These are phyloP conservation scores for Lentinula raphanica DNA, from an alignment of 768 basidiomycete species.

Conservation along the genomic window DNA sequence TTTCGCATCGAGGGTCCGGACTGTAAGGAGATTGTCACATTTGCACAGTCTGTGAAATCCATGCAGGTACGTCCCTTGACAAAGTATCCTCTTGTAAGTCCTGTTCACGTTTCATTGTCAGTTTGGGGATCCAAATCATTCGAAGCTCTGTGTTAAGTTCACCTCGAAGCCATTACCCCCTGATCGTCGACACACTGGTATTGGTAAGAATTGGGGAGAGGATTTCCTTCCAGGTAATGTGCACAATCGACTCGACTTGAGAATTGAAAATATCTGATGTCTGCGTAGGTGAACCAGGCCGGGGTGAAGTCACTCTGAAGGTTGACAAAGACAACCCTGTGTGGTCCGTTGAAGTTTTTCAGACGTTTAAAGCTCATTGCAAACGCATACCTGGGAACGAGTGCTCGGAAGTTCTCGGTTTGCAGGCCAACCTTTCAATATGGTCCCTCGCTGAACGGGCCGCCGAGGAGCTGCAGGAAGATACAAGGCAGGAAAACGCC, in stretches of 20 bases:
- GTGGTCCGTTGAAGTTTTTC: background rate
- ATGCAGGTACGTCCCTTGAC: background rate
- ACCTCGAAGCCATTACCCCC: background rate
- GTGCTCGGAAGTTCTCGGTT: background rate
- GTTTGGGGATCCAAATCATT: background rate
- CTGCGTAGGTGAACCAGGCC: conserved; percentile 9
- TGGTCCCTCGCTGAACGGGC: background rate
- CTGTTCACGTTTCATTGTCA: background rate
- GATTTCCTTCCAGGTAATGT: conserved; percentile 1
- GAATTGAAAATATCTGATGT: background rate
- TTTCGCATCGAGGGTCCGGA: background rate
- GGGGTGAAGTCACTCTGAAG: conserved; percentile 16
- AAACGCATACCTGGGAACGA: background rate
- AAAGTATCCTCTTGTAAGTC: background rate
- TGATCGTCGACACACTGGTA: background rate
- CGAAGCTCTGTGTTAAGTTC: background rate
- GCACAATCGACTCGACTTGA: background rate
- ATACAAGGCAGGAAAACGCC: background rate
- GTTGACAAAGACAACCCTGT: conserved; percentile 13
- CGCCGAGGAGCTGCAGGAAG: background rate
- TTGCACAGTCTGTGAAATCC: background rate
- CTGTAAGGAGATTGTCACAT: background rate
- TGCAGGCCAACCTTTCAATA: background rate
- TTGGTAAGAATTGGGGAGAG: background rate
- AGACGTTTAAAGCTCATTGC: background rate